Conservation (phyloP, 2,329 filamentous ascomycete genomes). For the Cladosporium oxysporum region DNA sequence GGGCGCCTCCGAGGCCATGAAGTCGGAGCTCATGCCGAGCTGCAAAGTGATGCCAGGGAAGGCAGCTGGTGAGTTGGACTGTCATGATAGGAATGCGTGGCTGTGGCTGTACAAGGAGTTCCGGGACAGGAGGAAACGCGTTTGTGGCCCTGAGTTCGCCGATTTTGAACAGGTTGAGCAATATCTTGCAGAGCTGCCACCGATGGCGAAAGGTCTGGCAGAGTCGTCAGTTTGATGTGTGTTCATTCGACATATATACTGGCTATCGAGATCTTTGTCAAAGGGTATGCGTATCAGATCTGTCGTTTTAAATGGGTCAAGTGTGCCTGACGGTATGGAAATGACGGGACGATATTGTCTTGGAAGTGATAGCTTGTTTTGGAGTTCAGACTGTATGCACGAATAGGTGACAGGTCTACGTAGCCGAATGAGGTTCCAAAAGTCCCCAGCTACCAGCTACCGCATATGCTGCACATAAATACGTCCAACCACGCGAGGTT, state of each 20-base stretch:
- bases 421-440: background rate
- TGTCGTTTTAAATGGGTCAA: background rate
- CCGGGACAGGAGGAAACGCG: slow-evolving; percentile 27
- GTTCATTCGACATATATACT: background rate
- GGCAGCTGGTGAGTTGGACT: background rate
- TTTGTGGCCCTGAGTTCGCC: slow-evolving; percentile 1
- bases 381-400: background rate
- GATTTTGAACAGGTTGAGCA: background rate
- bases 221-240: background rate
- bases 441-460: background rate
- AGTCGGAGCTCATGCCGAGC: slow-evolving; percentile 33
- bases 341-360: background rate
- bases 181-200: background rate
- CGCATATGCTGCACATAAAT: too few species aligned
- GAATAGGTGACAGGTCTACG: background rate
- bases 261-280: background rate
- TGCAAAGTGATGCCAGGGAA: background rate
- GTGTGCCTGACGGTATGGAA: background rate
- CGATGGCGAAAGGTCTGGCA: background rate
- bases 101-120: slow-evolving; percentile 36
- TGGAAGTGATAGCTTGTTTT: too few species aligned
- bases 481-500: background rate
- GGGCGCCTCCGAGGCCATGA: slow-evolving; percentile 38
- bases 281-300: background rate
- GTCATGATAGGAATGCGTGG: slow-evolving; percentile 42